Evolutionary conservation across 2,329 filamentous ascomycete species (phyloP).

Genomic region (Esteya vermicola): DNA sequence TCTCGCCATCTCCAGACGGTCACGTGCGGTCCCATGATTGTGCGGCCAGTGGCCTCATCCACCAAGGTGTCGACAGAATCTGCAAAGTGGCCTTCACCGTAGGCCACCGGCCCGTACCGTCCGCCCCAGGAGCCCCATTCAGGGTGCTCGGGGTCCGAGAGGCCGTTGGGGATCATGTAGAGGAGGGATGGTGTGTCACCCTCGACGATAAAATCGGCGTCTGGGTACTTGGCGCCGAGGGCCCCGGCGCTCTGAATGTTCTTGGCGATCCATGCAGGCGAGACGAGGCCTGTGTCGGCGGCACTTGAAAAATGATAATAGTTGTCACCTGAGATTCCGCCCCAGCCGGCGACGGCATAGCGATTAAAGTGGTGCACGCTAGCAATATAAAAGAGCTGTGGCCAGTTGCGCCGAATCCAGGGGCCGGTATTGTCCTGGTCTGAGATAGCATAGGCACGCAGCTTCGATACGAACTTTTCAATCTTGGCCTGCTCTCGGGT

Average conservation of each 20-base stretch:
- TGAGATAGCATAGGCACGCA: constrained; percentile 40
- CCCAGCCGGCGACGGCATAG: constrained; percentile 39
- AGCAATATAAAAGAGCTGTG: constrained; percentile 39
- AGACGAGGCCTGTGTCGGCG: too few relatives aligned
- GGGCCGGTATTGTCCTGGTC: constrained; percentile 43
- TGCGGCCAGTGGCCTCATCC: constrained; percentile 13
- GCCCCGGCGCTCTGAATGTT: constrained; percentile 37
- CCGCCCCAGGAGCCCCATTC: constrained; percentile 35
- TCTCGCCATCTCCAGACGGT: constrained; percentile 28
- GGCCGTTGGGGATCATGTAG: constrained; percentile 32
- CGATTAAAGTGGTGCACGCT: constrained; percentile 41
- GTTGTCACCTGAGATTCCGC: constrained; percentile 29
- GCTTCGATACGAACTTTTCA: constrained; percentile 21
- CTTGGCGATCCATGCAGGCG: constrained; percentile 32
- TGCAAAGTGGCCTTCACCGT: constrained; percentile 20
- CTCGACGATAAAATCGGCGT: constrained; percentile 35
- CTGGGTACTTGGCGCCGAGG: constrained; percentile 28
- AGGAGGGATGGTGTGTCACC: constrained; percentile 35
- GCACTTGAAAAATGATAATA: too few relatives aligned
- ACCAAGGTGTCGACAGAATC: constrained; percentile 16
- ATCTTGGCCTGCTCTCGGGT: constrained; percentile 17
- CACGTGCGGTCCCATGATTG: constrained; percentile 15
- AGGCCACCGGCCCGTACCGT: constrained; percentile 11
- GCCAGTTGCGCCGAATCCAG: constrained; percentile 39
- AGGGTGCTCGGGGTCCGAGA: constrained; percentile 29